Percentiles rank a stretch among this genome's conserved stretches.
Conservation (phyloP, 2,329 filamentous ascomycete species). For the Xylaria sp. region DNA sequence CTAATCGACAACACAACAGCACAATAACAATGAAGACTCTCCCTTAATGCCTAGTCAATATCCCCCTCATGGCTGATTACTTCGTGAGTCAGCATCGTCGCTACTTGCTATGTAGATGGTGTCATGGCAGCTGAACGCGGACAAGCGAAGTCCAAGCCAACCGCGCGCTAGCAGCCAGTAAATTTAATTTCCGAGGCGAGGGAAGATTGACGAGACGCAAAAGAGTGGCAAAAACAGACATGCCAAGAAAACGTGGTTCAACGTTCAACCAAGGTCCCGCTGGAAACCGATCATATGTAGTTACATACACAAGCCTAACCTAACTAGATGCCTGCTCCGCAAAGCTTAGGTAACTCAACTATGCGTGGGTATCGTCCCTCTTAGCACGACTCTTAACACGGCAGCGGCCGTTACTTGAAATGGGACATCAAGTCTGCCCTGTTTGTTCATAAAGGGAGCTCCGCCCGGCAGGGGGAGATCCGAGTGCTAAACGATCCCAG, state of each 20-base stretch:
- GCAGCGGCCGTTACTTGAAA: neutral
- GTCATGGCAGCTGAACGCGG: slow-evolving; percentile 1
- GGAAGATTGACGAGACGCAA: slow-evolving; percentile 18
- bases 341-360: neutral
- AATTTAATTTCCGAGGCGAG: slow-evolving; percentile 21
- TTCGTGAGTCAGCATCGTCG: neutral
- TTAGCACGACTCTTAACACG: neutral
- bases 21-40: neutral
- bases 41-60: neutral
- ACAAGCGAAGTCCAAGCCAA: neutral
- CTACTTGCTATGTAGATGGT: neutral
- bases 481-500: slow-evolving; percentile 1
- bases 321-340: neutral
- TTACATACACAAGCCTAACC: neutral
- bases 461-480: slow-evolving; percentile 9
- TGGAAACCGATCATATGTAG: neutral
- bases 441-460: neutral
- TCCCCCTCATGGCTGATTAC: neutral
- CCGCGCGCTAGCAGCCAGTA: slow-evolving; percentile 11
- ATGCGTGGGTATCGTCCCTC: no score
- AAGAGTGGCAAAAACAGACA: neutral
- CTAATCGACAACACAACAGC: neutral
- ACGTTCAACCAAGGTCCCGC: neutral
- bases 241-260: slow-evolving; percentile 35
- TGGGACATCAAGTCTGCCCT: neutral